Conservation (phyloP, 1,284 basidiomycete species). For the Ustilago nuda region DNA sequence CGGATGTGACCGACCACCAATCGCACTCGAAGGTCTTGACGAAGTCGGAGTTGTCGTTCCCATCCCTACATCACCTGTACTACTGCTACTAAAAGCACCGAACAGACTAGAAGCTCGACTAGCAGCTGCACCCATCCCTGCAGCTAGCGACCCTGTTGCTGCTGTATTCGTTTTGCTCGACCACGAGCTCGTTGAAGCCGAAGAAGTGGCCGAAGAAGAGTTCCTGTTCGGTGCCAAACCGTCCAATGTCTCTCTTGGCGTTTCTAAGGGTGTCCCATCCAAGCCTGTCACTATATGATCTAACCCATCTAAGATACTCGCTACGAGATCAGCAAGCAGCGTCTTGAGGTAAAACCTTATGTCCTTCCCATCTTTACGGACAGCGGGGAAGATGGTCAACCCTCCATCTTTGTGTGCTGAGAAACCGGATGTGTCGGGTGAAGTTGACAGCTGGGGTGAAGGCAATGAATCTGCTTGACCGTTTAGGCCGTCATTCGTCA, state of each 20-base stretch:
- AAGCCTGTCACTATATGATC: slow-evolving; percentile 55
- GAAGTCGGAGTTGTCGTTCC: slow-evolving; percentile 19
- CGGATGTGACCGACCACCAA: slow-evolving; percentile 51
- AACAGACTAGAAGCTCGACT: slow-evolving; percentile 55
- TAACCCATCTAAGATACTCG: slow-evolving; percentile 59
- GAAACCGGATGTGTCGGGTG: slow-evolving; percentile 49
- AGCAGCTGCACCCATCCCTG: slow-evolving; percentile 35
- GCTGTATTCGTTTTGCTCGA: slow-evolving; percentile 32
- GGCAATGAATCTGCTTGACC: not conserved
- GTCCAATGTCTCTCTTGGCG: slow-evolving; percentile 67
- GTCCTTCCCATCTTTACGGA: slow-evolving; percentile 64
- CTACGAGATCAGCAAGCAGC: slow-evolving; percentile 60
- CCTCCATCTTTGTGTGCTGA: slow-evolving; percentile 52
- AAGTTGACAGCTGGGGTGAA: slow-evolving; percentile 8
- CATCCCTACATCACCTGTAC: slow-evolving; percentile 15
- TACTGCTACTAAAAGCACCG: slow-evolving; percentile 40
- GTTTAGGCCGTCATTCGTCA: not conserved
- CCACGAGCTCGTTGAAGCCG: slow-evolving; percentile 24
- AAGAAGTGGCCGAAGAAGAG: slow-evolving; percentile 13
- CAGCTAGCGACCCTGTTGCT: not conserved
- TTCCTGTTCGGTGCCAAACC: slow-evolving; percentile 26
- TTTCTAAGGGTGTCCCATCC: slow-evolving; percentile 63
- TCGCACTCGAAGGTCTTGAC: slow-evolving; percentile 30
- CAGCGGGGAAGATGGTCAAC: slow-evolving; percentile 65
- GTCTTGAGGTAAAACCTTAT: slow-evolving; percentile 66